phyloP scores from a whole-genome alignment of 148 eudicot species.

The Heliosperma pusillum region DNA sequence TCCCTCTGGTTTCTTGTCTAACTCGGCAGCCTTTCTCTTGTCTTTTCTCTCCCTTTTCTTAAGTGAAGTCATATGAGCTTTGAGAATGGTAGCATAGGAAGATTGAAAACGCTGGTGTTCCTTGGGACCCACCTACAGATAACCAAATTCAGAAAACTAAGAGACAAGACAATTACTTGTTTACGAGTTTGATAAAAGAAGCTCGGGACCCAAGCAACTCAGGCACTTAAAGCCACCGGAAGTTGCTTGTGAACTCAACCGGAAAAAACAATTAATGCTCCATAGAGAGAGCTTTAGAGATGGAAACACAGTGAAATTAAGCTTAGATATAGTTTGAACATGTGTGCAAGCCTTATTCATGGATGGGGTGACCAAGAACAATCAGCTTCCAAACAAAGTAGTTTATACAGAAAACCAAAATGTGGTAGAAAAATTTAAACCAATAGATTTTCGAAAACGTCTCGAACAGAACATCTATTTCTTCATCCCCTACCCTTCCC shows the following conservation, averaged over 20 bases:
- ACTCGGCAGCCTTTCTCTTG: constrained; percentile 59
- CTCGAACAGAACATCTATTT: neutral
- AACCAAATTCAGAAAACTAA: neutral
- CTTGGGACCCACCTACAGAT: constrained; percentile 66
- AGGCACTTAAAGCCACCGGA: no score
- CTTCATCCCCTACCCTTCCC: neutral
- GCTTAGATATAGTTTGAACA: neutral
- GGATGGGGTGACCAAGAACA: neutral
- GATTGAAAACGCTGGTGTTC: constrained; percentile 93
- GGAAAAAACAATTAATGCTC: no score
- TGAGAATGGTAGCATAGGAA: constrained; percentile 80
- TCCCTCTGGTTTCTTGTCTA: constrained; percentile 40
- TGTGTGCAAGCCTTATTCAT: neutral
- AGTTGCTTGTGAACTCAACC: no score
- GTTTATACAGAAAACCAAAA: no score
- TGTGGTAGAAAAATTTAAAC: no score
- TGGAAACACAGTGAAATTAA: neutral
- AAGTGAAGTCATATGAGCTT: constrained; percentile 89
- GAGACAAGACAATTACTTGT: no score
- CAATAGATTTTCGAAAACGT: neutral
- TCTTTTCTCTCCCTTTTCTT: constrained; percentile 94
- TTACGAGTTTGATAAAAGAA: no score
- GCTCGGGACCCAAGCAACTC: no score
- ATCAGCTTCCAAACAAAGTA: no score
- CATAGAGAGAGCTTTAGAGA: neutral